These are phyloP conservation scores for Vachellia pachyceras DNA, from an alignment of 306 rosid genomes.

Conservation along the genomic window DNA sequence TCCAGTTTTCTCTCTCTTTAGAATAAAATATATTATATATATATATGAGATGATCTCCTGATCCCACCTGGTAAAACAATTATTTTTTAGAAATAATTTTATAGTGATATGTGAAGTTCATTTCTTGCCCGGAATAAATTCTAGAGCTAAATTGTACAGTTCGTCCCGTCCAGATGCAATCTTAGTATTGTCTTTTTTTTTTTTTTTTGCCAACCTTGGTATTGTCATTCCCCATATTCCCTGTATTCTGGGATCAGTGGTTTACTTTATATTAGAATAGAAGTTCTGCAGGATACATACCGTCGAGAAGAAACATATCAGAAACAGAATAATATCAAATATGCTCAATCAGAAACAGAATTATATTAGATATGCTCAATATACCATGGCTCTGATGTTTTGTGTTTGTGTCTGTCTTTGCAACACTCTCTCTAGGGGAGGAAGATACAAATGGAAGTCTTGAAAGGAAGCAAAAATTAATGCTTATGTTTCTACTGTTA, in stretches of 20 bases:
- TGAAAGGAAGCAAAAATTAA: background rate
- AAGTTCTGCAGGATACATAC: background rate
- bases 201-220: no score
- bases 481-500: constrained; percentile 25
- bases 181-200: no score
- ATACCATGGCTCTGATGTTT: background rate
- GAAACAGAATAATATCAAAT: background rate
- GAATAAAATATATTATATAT: no score
- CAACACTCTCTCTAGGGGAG: background rate
- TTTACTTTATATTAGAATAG: background rate
- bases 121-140: background rate
- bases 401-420: background rate
- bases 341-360: no score
- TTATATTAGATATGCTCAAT: no score
- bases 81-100: background rate
- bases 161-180: background rate
- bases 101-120: background rate
- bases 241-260: background rate
- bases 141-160: background rate
- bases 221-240: background rate
- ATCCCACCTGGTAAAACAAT: no score
- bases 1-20: no score
- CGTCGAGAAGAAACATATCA: background rate
- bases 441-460: background rate
- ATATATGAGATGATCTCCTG: no score